Conservation (phyloP, 2,329 filamentous ascomycete species). For the Xylariaceae sp. region DNA sequence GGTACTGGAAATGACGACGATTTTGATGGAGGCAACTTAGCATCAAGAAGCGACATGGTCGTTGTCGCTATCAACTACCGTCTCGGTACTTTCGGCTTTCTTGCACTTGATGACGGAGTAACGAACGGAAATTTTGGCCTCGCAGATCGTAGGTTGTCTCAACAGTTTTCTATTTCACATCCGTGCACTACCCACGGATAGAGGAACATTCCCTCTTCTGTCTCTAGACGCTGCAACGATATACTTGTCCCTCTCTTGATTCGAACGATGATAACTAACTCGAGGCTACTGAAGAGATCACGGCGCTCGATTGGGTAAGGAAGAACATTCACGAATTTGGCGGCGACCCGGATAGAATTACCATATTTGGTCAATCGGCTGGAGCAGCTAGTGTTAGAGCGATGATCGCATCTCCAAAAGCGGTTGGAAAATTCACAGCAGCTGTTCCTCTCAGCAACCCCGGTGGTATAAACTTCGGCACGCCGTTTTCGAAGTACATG, state of each 20-base stretch:
- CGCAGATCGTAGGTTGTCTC: conserved; percentile 35
- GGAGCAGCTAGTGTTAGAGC: conserved; percentile 50
- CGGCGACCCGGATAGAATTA: conserved; percentile 52
- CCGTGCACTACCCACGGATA: background rate
- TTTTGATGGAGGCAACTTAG: conserved; percentile 53
- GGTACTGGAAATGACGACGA: conserved; percentile 40
- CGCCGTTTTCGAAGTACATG: conserved; percentile 55
- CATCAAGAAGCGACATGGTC: conserved; percentile 55
- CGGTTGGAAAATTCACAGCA: conserved; percentile 44
- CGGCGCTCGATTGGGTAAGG: conserved; percentile 47
- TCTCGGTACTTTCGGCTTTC: conserved; percentile 53
- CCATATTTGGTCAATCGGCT: conserved; percentile 53
- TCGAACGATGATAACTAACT: background rate
- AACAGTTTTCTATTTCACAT: background rate
- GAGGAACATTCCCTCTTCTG: background rate
- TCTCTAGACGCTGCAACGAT: background rate
- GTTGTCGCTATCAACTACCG: conserved; percentile 59
- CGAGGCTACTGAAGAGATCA: conserved; percentile 33
- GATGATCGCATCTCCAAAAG: conserved; percentile 45
- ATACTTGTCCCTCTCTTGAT: background rate
- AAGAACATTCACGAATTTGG: conserved; percentile 52
- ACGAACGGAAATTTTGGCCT: conserved; percentile 49
- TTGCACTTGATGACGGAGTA: conserved; percentile 47
- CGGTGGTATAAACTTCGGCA: conserved; percentile 49
- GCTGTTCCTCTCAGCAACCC: conserved; percentile 44